Conservation (phyloP, 2,329 filamentous ascomycete genomes). For the Paecilomyces fulvus region DNA sequence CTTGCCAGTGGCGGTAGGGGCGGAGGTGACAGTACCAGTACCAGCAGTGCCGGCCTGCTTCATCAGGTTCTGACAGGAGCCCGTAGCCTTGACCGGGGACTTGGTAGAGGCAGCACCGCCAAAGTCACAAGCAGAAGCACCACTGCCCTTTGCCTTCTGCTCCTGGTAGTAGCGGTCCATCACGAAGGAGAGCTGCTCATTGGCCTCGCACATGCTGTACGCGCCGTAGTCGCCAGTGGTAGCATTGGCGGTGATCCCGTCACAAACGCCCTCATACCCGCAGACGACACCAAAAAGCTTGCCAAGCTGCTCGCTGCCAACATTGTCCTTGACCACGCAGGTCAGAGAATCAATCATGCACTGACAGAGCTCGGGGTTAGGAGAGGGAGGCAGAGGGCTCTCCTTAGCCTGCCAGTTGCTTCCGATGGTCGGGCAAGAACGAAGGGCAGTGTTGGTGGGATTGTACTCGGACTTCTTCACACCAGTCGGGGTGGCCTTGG, state of each 20-base stretch:
- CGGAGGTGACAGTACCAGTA: conserved; percentile 30
- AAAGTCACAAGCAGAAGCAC: conserved; percentile 36
- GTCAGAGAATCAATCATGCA: conserved; percentile 73
- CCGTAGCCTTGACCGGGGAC: conserved; percentile 21
- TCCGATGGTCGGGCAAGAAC: conserved; percentile 60
- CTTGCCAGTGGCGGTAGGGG: conserved; percentile 20
- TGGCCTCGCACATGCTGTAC: conserved; percentile 40
- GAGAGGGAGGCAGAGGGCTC: conserved; percentile 66
- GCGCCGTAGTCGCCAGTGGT: conserved; percentile 38
- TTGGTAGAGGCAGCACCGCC: conserved; percentile 32
- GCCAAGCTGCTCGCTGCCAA: conserved; percentile 53
- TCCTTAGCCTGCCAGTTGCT: conserved; percentile 59
- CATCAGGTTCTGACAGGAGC: conserved; percentile 27
- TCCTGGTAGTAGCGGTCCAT: conserved; percentile 40
- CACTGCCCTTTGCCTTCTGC: conserved; percentile 25
- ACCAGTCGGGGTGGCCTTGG: conserved; percentile 56
- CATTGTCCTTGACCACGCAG: conserved; percentile 57
- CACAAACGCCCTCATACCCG: conserved; percentile 26
- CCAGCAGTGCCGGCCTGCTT: conserved; percentile 32
- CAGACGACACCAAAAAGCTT: conserved; percentile 56
- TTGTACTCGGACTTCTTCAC: conserved; percentile 61
- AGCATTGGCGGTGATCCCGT: conserved; percentile 31
- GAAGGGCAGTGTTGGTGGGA: conserved; percentile 60
- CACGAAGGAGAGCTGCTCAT: conserved; percentile 39
- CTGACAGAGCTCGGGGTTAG: conserved; percentile 68